Evolutionary conservation across 768 basidiomycete genomes (phyloP), one percentile per base, ranked within the genome.

Genomic region (Hysterangium stoloniferum): DNA sequence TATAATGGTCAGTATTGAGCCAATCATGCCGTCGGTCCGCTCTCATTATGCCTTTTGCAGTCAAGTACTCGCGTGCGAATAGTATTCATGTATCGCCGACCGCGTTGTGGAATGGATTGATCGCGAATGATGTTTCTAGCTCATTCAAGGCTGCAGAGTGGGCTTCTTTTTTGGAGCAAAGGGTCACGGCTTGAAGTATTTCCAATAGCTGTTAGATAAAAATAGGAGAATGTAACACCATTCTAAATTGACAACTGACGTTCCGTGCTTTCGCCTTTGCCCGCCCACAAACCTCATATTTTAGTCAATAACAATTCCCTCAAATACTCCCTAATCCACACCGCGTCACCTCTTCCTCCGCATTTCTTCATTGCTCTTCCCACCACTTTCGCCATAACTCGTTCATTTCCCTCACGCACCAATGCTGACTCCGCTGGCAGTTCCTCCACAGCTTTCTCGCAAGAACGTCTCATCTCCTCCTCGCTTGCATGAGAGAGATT

Each of bases 1-100:
- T 90, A 92, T 62, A 83, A 78, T n/a, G 76, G 92, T 44, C n/a
- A 29, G 20, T 33, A 13, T 29, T 49, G 32, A 11, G 45, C 55
- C 27, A 31, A 31, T 25, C n/a, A 7, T 32, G 35, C 2, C 20
- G n/a, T 15, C 31, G 28, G 44, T n/a, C 28, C 15, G n/a, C 24
- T 43, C 13, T 22, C 25, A 17, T 31, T 15, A 24, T 8, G 27
- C 11, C 9, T n/a, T 37, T 25, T 53, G 27, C 58, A 93, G 90
- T 96, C 73, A 96, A 94, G 66, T 84, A 84, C 63, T 79, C 86
- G 13, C 74, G 94, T 55, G 93, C 96, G 69, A 96, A 97, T 54
- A 75, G 87, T 2, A 80, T 96, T 34, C 94, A 97, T 57, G 89
- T 95, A 41, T 93, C 91, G 1, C 90, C 92, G 4, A 86, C 90